phyloP scores from a whole-genome alignment of 306 rosid species.

The barrel medic (Medicago truncatula) region DNA sequence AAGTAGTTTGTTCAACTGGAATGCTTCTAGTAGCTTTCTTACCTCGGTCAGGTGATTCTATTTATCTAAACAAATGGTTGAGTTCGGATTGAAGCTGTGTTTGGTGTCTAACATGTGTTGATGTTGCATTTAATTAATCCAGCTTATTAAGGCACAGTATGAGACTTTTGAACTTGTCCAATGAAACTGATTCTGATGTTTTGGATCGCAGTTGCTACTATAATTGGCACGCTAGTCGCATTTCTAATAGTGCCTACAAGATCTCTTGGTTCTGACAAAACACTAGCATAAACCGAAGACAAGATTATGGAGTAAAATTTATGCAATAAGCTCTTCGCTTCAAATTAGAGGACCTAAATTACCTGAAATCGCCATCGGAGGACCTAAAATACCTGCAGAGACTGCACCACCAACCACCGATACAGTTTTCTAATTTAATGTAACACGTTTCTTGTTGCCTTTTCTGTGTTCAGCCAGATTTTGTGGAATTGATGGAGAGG shows the following conservation, averaged over 20 bases:
- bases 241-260: constrained; percentile 50
- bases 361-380: too few relatives aligned
- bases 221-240: constrained; percentile 51
- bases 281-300: too few relatives aligned
- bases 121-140: not conserved
- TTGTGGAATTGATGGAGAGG: not conserved
- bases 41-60: constrained; percentile 61
- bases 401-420: constrained; percentile 48
- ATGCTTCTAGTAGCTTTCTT: constrained; percentile 61
- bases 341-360: too few relatives aligned
- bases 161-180: not conserved
- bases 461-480: not conserved
- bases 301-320: too few relatives aligned
- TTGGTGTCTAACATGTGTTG: not conserved
- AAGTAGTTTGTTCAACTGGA: constrained; percentile 62
- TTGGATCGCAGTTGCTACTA: constrained; percentile 41
- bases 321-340: too few relatives aligned
- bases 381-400: constrained; percentile 78
- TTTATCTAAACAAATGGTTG: not conserved
- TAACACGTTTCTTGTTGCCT: not conserved
- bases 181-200: constrained; percentile 15
- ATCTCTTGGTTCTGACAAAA: constrained; percentile 37
- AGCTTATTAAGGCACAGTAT: not conserved
- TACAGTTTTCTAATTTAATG: constrained; percentile 4
- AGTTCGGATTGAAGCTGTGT: not conserved